Evolutionary conservation across 2,329 filamentous ascomycete species (phyloP), one percentile per base, ranked within the genome.

Genomic region (Paracoccidioides brasiliensis): DNA sequence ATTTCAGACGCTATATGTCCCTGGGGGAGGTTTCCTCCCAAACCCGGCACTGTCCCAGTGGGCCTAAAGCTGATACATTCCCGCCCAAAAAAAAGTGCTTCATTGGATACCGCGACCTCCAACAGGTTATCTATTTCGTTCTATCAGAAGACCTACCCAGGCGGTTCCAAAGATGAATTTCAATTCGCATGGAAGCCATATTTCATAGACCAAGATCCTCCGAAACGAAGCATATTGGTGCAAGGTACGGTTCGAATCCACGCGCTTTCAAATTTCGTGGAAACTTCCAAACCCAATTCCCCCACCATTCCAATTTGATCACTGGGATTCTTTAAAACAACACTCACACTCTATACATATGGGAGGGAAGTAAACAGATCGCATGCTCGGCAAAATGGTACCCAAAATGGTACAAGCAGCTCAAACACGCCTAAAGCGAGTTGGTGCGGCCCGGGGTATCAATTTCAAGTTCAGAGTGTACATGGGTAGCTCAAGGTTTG

Each of bases 401-500:
- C 37, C 55, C 2, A 37, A 61, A 8, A 57, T 59, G 48, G 59
- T 61, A n/a, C 35, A 49, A 8, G 59, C 46, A 0, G 56, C 58
- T 3, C 61, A 64, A 46, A 58, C 56, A 1, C 57, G 59, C 8
- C 56, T 64, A 1, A 55, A 55, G n/a, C 60, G 61, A 2, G 46
- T 59, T 6, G 63, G 62, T 1, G 32, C 37, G 0, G 30, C 38
- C 3, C 48, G 55, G 6, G 61, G 60, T 2, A 61, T 64, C 32
- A 22, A 54, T 3, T 61, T 64, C 46, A 54, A 46, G 7, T 62
- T 64, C 15, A 59, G 56, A 3, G 63, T 62, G 8, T 52, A 56
- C 4, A 59, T 64, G 2, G 63, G 63, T 2, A 61, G 56, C n/a
- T 61, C 60, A 3, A 32, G 58, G n/a, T 54, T 55, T 4, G 59